phyloP scores from a whole-genome alignment of 768 basidiomycete genomes.

The Postia placenta region DNA sequence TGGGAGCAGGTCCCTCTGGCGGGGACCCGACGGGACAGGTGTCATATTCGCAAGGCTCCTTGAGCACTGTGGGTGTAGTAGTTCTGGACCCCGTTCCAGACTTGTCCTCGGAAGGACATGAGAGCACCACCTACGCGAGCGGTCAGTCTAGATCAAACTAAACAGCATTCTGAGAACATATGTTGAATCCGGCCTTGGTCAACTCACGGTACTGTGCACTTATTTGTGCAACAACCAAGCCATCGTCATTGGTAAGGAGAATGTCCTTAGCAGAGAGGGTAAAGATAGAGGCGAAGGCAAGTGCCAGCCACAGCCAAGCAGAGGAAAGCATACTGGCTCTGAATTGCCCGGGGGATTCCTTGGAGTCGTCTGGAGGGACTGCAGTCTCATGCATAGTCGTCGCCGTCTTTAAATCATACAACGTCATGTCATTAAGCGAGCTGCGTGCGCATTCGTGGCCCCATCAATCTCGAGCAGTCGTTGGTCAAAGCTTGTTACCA shows the following conservation, averaged over 20 bases:
- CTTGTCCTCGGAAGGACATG: conserved; percentile 27
- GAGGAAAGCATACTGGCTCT: not conserved
- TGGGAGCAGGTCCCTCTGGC: conserved; percentile 23
- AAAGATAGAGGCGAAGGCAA: not conserved
- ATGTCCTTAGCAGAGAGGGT: conserved; percentile 3
- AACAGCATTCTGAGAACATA: conserved; percentile 5
- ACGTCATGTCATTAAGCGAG: not conserved
- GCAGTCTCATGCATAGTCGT: too few species aligned
- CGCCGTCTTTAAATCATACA: too few species aligned
- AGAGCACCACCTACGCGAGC: conserved; percentile 22
- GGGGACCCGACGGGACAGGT: conserved; percentile 28
- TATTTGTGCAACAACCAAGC: conserved; percentile 27
- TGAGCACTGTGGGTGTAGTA: conserved; percentile 21
- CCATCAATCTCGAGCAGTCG: not conserved
- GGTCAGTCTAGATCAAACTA: not conserved
- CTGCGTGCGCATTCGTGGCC: not conserved
- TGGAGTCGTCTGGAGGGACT: too few species aligned
- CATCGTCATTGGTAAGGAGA: conserved; percentile 26
- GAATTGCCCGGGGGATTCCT: too few species aligned
- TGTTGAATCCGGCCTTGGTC: conserved; percentile 19
- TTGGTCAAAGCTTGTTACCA: not conserved
- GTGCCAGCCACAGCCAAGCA: not conserved
- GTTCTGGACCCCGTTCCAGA: conserved; percentile 27
- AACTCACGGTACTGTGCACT: conserved; percentile 24
- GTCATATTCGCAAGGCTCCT: conserved; percentile 26